Evolutionary conservation across 2,329 filamentous ascomycete genomes (phyloP), one percentile per base, ranked within the genome.

Genomic region (Amesomyces nigricolor): DNA sequence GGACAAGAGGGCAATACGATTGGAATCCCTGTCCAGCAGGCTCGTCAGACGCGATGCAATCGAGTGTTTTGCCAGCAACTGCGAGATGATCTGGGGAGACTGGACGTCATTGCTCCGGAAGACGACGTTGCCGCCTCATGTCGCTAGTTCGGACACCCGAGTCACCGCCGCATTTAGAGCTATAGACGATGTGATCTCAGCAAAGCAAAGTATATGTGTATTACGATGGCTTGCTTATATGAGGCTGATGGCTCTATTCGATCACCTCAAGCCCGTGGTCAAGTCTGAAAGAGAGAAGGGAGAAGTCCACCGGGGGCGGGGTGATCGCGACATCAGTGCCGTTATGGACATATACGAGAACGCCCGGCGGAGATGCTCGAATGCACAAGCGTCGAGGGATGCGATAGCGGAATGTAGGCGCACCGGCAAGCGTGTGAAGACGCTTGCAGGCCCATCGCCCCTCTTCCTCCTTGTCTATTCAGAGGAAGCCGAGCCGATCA

Each of bases 111-210:
- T 53, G 35, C 51, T 53, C 45, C 32, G 32, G 51, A 53, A 53
- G 22, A 53, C 45, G 51, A 53, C 37, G 17, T 48, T 53, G 26
- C 51, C 45, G 22, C 44, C 38, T 47, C 35, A 53, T 53, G 29
- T 53, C 45, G 51, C 51, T 53, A 53, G 51, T 53, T 53, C 51
- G 51, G 51, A 53, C 22, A 30, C 44, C 51, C 43, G 43, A 37
- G 51, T 53, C 51, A 48, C 17, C 43, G 51, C 51, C 32, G 45
- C 43, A 53, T 53, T 53, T 53, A 48, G 51, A 53, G 51, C 51
- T 53, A 19, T 53, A 19, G 37, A 53, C 51, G 14, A 26, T 48
- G 45, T 53, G 32, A 53, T 53, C 51, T 53, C 45, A 35, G 43
- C n/a, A 48, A 48, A 48, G 35, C 37, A 47, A 26, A 48, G 51